These are phyloP conservation scores for Fusarium kyushuense DNA, from an alignment of 2,329 filamentous ascomycete genomes.

Conservation along the genomic window DNA sequence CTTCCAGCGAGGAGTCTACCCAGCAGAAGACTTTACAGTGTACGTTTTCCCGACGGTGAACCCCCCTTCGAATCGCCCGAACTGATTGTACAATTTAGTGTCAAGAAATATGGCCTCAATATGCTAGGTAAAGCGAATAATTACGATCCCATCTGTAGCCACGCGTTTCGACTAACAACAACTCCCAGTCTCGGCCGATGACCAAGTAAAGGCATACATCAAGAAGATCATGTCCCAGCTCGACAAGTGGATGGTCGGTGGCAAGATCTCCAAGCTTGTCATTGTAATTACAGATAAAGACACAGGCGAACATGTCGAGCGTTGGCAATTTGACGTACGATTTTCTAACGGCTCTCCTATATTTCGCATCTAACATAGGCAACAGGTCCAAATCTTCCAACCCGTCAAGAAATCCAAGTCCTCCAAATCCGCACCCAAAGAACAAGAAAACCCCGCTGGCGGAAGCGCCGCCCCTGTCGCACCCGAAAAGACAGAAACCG, in stretches of 20 bases:
- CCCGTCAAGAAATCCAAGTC: constrained; percentile 55
- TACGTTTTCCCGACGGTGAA: constrained; percentile 58
- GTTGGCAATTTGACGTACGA: constrained; percentile 95
- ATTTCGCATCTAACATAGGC: constrained; percentile 1
- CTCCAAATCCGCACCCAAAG: constrained; percentile 62
- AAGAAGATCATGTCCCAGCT: constrained; percentile 99
- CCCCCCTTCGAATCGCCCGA: background rate
- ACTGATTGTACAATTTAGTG: constrained; percentile 53
- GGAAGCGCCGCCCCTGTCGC: constrained; percentile 46
- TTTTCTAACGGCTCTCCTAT: background rate
- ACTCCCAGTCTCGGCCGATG: constrained; percentile 84
- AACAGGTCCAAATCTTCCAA: constrained; percentile 34
- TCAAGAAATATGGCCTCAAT: constrained; percentile 99
- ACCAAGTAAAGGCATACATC: constrained; percentile 99
- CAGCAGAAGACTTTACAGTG: constrained; percentile 96
- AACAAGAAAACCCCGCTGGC: constrained; percentile 77
- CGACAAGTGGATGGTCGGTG: constrained; percentile 96
- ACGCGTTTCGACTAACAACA: constrained; percentile 19
- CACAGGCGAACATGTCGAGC: constrained; percentile 93
- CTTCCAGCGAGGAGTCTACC: constrained; percentile 88
- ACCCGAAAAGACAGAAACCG: constrained; percentile 85
- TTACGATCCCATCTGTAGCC: too few species aligned
- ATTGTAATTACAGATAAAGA: constrained; percentile 98
- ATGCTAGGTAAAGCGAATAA: constrained; percentile 77
- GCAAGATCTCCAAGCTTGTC: constrained; percentile 97